Evolutionary conservation across 352 stramenopile species (phyloP).

Genomic region (Globisporangium irregulare): DNA sequence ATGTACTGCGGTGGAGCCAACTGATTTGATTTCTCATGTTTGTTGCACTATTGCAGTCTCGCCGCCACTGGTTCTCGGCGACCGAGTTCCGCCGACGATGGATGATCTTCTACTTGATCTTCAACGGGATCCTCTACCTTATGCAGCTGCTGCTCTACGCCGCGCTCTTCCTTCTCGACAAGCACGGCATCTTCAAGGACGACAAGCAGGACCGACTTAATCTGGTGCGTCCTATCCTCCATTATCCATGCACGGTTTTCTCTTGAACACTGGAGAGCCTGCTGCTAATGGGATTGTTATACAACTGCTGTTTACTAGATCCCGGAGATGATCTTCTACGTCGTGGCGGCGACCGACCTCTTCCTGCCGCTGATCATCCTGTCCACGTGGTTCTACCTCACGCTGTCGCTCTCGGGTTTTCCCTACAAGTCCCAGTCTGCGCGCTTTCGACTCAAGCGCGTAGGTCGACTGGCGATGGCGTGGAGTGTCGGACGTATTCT

Average conservation of each 20-base stretch:
- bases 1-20: background rate
- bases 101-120: slow-evolving; percentile 92
- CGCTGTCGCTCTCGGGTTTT: slow-evolving; percentile 85
- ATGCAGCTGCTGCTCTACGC: slow-evolving; percentile 88
- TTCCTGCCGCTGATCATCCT: slow-evolving; percentile 88
- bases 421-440: slow-evolving; percentile 74
- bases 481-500: slow-evolving; percentile 86
- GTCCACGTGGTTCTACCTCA: slow-evolving; percentile 88
- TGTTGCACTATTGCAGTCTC: slow-evolving; percentile 41
- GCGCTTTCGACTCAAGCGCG: slow-evolving; percentile 49
- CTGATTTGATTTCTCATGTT: slow-evolving; percentile 2
- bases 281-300: background rate
- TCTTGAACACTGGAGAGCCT: background rate
- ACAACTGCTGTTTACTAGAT: slow-evolving; percentile 25
- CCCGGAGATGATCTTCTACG: slow-evolving; percentile 74
- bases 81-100: slow-evolving; percentile 80
- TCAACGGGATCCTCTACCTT: slow-evolving; percentile 88
- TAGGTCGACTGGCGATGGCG: slow-evolving; percentile 63
- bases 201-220: slow-evolving; percentile 68
- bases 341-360: slow-evolving; percentile 83
- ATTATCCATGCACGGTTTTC: background rate
- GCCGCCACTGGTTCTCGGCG: slow-evolving; percentile 89
- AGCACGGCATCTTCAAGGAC: slow-evolving; percentile 79
- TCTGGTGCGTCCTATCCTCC: slow-evolving; percentile 32
- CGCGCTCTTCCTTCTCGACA: slow-evolving; percentile 83